A percentile compares a stretch with the other conserved stretches of the same genome.
Evolutionary conservation across 768 basidiomycete species (phyloP).

Genomic region (Agaricus subrufescens): DNA sequence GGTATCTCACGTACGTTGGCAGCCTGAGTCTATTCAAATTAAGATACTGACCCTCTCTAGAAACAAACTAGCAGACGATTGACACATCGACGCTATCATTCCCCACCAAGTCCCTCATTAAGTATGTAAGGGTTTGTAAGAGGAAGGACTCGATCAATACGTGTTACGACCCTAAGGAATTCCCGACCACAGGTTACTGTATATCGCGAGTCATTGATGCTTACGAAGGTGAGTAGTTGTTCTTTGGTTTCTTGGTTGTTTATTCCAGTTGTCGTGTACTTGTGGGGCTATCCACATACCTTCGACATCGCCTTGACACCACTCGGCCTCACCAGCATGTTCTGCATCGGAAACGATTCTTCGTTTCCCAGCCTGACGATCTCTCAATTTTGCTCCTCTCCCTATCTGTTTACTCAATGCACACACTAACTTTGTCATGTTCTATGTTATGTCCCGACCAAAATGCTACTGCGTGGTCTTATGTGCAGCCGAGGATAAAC

Average conservation of each 20-base stretch:
- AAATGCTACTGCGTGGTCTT: constrained; percentile 39
- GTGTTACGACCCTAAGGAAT: constrained; percentile 61
- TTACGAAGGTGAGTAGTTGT: constrained; percentile 47
- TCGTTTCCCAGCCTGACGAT: too few relatives aligned
- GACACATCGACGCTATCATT: constrained; percentile 55
- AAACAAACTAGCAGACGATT: constrained; percentile 63
- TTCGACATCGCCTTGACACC: background rate
- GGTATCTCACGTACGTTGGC: constrained; percentile 49
- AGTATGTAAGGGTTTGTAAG: constrained; percentile 84
- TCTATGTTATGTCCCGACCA: constrained; percentile 24
- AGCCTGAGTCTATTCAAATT: background rate
- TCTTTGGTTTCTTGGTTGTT: background rate
- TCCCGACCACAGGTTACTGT: constrained; percentile 65
- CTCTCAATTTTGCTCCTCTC: too few relatives aligned
- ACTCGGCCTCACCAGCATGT: too few relatives aligned
- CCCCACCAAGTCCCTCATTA: constrained; percentile 66
- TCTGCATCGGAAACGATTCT: too few relatives aligned
- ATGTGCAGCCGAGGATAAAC: constrained; percentile 32
- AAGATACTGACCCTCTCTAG: too few relatives aligned
- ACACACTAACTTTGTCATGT: background rate
- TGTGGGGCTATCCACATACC: too few relatives aligned
- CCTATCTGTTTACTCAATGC: too few relatives aligned
- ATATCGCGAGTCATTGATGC: constrained; percentile 46
- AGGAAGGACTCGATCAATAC: constrained; percentile 49
- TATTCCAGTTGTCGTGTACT: too few relatives aligned